These are phyloP conservation scores for Naganishia randhawae DNA, from an alignment of 768 basidiomycete genomes.

Conservation along the genomic window DNA sequence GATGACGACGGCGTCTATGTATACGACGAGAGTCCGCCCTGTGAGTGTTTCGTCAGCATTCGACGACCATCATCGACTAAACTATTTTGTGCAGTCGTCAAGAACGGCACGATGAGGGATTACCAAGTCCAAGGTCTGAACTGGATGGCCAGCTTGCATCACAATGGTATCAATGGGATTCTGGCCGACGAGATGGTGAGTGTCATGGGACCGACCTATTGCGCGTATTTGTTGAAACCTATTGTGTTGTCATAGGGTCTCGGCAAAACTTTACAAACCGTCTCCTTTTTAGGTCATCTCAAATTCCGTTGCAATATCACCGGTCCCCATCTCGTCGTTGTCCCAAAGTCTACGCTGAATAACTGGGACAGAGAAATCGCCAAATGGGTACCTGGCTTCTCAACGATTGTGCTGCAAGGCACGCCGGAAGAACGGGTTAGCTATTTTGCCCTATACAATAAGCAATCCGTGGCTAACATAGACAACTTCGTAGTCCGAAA, in stretches of 20 bases:
- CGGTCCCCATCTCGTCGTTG: constrained; percentile 91
- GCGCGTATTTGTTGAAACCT: neutral
- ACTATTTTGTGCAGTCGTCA: constrained; percentile 62
- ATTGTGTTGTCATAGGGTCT: constrained; percentile 62
- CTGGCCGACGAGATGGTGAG: constrained; percentile 93
- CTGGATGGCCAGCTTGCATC: constrained; percentile 94
- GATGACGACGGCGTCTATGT: constrained; percentile 77
- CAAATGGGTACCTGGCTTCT: constrained; percentile 85
- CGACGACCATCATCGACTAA: neutral
- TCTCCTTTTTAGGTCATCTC: constrained; percentile 92
- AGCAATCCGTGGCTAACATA: neutral
- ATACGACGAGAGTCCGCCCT: constrained; percentile 88
- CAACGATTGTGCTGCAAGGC: constrained; percentile 74
- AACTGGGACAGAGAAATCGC: constrained; percentile 95
- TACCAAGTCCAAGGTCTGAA: constrained; percentile 95
- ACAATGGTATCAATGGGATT: constrained; percentile 94
- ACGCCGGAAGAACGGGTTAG: constrained; percentile 77
- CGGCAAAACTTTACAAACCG: constrained; percentile 96
- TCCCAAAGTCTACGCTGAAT: constrained; percentile 96
- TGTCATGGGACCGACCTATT: neutral
- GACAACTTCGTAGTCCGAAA: constrained; percentile 55
- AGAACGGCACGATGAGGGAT: constrained; percentile 76
- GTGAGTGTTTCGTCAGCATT: constrained; percentile 54
- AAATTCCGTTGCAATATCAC: constrained; percentile 70
- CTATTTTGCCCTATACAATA: neutral